phyloP scores from a whole-genome alignment of 345 rosid genomes.

The Pugionium dolabratum region DNA sequence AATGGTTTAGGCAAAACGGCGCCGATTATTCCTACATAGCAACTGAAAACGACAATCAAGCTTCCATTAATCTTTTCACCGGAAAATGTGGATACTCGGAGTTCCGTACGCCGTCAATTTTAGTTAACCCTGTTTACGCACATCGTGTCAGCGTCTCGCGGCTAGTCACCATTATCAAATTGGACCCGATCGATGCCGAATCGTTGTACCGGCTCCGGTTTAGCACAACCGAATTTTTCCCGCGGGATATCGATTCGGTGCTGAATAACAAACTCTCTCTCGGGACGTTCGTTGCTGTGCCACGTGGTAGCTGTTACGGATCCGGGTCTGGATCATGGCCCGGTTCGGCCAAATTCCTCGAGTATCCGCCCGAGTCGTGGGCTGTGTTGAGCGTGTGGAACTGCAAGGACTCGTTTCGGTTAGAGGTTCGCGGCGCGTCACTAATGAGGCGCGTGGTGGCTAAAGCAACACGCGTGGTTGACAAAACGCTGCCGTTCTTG shows the following conservation, averaged over 20 bases:
- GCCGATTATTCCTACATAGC: constrained; percentile 90
- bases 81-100: constrained; percentile 79
- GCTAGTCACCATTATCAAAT: constrained; percentile 46
- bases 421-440: constrained; percentile 88
- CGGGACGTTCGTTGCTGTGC: constrained; percentile 83
- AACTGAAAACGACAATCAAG: constrained; percentile 80
- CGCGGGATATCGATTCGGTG: constrained; percentile 85
- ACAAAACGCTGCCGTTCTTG: constrained; percentile 75
- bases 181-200: constrained; percentile 65
- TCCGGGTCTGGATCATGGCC: constrained; percentile 53
- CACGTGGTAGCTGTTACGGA: constrained; percentile 56
- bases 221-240: constrained; percentile 93
- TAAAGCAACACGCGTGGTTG: constrained; percentile 65
- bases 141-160: constrained; percentile 54
- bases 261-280: constrained; percentile 70
- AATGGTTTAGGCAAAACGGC: constrained; percentile 81
- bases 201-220: constrained; percentile 68
- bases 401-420: constrained; percentile 66
- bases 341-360: constrained; percentile 60
- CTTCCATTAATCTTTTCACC: constrained; percentile 84
- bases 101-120: constrained; percentile 84
- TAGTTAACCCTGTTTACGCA: constrained; percentile 90
- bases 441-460: constrained; percentile 53
- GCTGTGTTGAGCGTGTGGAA: constrained; percentile 93
- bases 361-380: constrained; percentile 86